Conservation (phyloP, 129 eudicot species). For the Arctium lappa region DNA sequence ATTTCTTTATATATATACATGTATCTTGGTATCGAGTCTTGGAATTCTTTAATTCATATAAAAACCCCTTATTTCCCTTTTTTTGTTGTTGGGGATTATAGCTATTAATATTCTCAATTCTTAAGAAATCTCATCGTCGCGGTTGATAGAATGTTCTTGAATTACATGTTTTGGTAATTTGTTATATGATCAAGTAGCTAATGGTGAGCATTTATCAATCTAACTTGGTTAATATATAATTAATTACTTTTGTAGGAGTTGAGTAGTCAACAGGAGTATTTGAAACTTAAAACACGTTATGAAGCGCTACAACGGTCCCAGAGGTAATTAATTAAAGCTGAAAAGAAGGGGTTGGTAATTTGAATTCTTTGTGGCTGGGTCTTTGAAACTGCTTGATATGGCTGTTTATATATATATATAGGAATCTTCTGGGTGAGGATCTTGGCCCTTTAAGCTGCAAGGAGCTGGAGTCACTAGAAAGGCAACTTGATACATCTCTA, state of each 20-base stretch:
- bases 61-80: no score
- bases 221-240: not conserved
- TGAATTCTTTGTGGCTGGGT: not conserved
- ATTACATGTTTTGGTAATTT: not conserved
- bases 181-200: no score
- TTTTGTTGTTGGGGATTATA: not conserved
- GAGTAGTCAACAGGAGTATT: slow-evolving; percentile 91
- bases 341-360: not conserved
- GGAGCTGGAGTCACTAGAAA: slow-evolving; percentile 87
- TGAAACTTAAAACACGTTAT: slow-evolving; percentile 87
- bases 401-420: slow-evolving; percentile 4
- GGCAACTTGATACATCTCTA: slow-evolving; percentile 84
- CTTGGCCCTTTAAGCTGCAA: slow-evolving; percentile 95
- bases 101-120: not conserved
- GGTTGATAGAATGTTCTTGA: not conserved
- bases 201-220: not conserved
- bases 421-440: slow-evolving; percentile 96
- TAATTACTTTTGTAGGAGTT: slow-evolving; percentile 50
- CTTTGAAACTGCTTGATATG: not conserved
- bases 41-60: no score
- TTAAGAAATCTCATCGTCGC: not conserved
- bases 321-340: slow-evolving; percentile 34
- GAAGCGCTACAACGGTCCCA: slow-evolving; percentile 82
- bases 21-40: no score
- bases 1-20: no score